Conservation (phyloP, 2,329 filamentous ascomycete genomes). For the Fusarium dlaminii region DNA sequence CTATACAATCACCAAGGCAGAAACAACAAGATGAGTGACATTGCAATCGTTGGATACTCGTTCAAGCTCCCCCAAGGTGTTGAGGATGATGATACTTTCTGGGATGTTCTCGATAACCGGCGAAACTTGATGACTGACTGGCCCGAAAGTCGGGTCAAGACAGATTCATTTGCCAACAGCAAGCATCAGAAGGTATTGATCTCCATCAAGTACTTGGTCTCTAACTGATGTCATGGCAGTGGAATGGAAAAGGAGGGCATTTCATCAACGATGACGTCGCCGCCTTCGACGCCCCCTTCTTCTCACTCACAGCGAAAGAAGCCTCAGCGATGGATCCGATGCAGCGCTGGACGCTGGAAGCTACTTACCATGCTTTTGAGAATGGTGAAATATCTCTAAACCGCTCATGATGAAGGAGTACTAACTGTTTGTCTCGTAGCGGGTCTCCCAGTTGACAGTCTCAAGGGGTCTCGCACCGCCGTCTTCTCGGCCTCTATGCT, state of each 20-base stretch:
- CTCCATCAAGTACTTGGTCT: accelerated
- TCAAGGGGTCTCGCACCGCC: conserved; percentile 45
- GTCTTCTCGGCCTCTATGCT: conserved; percentile 52
- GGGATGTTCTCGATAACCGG: conserved; percentile 45
- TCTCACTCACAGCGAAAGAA: conserved; percentile 36
- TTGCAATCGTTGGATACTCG: conserved; percentile 51
- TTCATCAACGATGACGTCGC: conserved; percentile 43
- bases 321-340: conserved; percentile 47
- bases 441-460: conserved; percentile 44
- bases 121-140: background rate
- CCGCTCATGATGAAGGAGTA: background rate
- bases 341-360: conserved; percentile 49
- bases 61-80: conserved; percentile 51
- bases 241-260: background rate
- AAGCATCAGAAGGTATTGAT: background rate
- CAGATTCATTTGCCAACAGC: background rate
- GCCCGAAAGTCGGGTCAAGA: background rate
- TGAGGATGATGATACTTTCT: conserved; percentile 45
- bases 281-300: conserved; percentile 53
- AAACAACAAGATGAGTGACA: background rate
- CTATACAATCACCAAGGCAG: background rate
- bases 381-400: conserved; percentile 12
- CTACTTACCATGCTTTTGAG: conserved; percentile 50
- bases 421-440: conserved; percentile 7
- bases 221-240: background rate